Evolutionary conservation across 768 basidiomycete species (phyloP).

Genomic region (Agaricus subrufescens): DNA sequence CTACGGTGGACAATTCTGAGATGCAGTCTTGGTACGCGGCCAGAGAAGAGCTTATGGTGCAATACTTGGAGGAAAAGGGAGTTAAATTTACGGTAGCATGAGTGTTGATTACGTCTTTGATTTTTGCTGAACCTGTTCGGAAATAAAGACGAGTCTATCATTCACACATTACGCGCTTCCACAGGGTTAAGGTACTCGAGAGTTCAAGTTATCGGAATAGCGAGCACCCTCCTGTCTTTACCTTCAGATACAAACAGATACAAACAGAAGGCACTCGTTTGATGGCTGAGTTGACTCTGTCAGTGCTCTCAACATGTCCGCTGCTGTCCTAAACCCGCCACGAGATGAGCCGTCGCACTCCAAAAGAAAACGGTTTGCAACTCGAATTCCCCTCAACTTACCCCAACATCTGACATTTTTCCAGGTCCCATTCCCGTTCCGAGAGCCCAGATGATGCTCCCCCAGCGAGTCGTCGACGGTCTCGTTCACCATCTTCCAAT

Average conservation of each 20-base stretch:
- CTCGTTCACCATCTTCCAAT: constrained; percentile 34
- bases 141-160: too few species aligned
- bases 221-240: too few species aligned
- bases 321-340: constrained; percentile 28
- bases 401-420: neutral
- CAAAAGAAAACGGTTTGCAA: constrained; percentile 48
- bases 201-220: too few species aligned
- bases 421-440: constrained; percentile 50
- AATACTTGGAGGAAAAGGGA: too few species aligned
- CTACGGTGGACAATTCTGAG: too few species aligned
- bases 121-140: too few species aligned
- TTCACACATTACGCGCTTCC: too few species aligned
- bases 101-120: too few species aligned
- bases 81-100: too few species aligned
- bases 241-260: neutral
- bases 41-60: too few species aligned
- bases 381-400: neutral
- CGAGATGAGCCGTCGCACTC: constrained; percentile 26
- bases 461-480: constrained; percentile 39
- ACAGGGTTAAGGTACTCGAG: too few species aligned
- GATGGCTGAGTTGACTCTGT: neutral
- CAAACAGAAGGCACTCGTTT: constrained; percentile 5
- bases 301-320: constrained; percentile 30
- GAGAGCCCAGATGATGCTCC: constrained; percentile 35
- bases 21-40: too few species aligned